Evolutionary conservation across 768 basidiomycete genomes (phyloP).

Genomic region (Pisolithus microcarpus): DNA sequence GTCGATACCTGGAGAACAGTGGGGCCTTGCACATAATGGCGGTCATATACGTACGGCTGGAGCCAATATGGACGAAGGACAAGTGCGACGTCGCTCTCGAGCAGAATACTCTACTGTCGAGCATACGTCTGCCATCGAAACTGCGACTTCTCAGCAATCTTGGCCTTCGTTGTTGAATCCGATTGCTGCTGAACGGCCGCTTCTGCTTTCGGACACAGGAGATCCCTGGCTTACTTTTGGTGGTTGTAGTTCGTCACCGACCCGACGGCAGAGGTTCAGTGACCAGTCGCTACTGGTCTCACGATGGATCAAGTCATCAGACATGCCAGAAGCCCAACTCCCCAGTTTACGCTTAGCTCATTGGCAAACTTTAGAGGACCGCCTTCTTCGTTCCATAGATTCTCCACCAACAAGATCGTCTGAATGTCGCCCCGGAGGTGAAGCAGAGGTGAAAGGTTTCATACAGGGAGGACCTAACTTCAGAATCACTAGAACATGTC

Average conservation of each 20-base stretch:
- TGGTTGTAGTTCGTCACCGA: conserved; percentile 4
- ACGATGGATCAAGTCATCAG: neutral
- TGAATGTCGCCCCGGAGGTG: too few relatives aligned
- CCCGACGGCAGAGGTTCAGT: conserved; percentile 3
- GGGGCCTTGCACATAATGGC: neutral
- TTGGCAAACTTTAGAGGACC: neutral
- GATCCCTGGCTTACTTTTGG: conserved; percentile 6
- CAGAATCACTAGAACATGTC: neutral
- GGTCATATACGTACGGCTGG: neutral
- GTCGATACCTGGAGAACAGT: neutral
- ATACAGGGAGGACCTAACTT: neutral
- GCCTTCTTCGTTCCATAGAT: too few relatives aligned
- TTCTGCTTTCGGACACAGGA: neutral
- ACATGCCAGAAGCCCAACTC: neutral
- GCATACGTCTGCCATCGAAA: neutral
- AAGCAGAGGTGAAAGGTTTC: neutral
- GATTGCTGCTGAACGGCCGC: neutral
- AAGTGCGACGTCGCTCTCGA: neutral
- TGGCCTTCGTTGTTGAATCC: conserved; percentile 3
- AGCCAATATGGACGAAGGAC: neutral
- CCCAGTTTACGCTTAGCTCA: neutral
- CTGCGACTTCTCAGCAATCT: conserved; percentile 1
- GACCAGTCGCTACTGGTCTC: conserved; percentile 1
- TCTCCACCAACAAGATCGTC: too few relatives aligned
- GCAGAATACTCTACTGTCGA: neutral